Evolutionary conservation across 2,329 filamentous ascomycete genomes (phyloP).

Genomic region (Reticulascus tulasneorum): DNA sequence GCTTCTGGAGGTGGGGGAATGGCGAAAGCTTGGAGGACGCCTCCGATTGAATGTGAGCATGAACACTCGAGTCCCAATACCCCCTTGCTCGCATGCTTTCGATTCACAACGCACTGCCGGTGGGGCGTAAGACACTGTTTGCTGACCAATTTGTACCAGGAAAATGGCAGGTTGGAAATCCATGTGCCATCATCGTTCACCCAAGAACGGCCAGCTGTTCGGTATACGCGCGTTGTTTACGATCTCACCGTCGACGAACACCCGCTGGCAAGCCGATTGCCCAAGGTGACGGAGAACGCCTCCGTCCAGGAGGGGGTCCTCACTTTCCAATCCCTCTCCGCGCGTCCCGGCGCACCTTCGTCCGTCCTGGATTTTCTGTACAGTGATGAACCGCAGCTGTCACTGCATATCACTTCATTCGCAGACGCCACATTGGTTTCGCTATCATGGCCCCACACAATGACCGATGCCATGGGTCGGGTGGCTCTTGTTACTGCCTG

Average conservation of each 20-base stretch:
- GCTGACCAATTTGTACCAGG: conserved; percentile 1
- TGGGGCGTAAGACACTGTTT: too few species aligned
- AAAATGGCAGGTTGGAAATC: conserved; percentile 23
- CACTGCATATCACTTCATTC: conserved; percentile 45
- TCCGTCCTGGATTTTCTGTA: conserved; percentile 35
- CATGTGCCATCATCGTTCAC: conserved; percentile 28
- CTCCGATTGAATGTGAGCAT: conserved; percentile 32
- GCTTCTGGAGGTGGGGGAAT: conserved; percentile 38
- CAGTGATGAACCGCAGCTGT: conserved; percentile 40
- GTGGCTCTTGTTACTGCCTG: conserved; percentile 39
- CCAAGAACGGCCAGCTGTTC: conserved; percentile 30
- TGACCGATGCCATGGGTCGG: conserved; percentile 43
- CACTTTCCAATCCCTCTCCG: conserved; percentile 15
- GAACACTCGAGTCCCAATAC: not conserved
- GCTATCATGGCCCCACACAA: conserved; percentile 41
- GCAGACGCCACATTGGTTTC: conserved; percentile 44
- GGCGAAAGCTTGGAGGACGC: conserved; percentile 43
- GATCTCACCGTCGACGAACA: conserved; percentile 36
- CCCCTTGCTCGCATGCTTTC: too few species aligned
- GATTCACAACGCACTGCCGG: too few species aligned
- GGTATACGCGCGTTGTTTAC: conserved; percentile 32
- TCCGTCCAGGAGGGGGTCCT: conserved; percentile 12
- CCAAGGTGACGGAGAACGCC: conserved; percentile 19
- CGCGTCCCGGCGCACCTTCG: conserved; percentile 11
- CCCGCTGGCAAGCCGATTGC: conserved; percentile 32